Conservation (phyloP, 2,329 filamentous ascomycete species). For the Penicillium corylophilum region DNA sequence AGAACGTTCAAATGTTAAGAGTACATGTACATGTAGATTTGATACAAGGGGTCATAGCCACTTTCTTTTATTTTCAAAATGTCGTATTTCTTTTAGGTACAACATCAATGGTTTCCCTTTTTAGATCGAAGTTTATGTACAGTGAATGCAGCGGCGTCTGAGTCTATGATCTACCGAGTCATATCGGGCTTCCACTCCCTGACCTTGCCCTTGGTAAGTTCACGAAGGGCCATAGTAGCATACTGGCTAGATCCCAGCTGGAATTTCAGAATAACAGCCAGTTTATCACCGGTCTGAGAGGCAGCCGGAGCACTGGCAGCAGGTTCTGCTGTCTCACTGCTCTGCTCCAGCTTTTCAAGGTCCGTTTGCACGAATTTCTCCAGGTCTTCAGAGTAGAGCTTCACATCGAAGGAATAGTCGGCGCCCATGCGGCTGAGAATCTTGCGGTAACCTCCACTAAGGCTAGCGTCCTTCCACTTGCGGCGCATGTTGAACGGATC, state of each 20-base stretch:
- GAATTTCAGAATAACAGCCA: conserved; percentile 70
- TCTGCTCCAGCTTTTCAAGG: conserved; percentile 63
- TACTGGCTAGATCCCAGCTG: conserved; percentile 78
- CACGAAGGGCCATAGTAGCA: conserved; percentile 77
- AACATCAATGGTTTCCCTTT: background rate
- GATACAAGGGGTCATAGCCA: background rate
- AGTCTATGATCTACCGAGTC: conserved; percentile 36
- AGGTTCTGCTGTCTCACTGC: conserved; percentile 24
- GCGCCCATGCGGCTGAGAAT: conserved; percentile 69
- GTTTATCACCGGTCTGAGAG: conserved; percentile 43
- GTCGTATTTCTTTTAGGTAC: background rate
- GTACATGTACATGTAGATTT: too few species aligned
- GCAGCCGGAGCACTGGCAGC: conserved; percentile 9
- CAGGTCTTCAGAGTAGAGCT: conserved; percentile 62
- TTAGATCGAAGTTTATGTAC: background rate
- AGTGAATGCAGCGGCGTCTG: background rate
- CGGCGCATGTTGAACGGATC: conserved; percentile 86
- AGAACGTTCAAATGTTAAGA: too few species aligned
- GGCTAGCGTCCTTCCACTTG: conserved; percentile 79
- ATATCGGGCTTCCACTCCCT: conserved; percentile 64
- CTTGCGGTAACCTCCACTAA: conserved; percentile 86
- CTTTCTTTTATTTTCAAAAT: background rate
- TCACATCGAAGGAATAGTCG: conserved; percentile 66
- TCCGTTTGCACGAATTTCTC: conserved; percentile 91
- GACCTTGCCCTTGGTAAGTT: conserved; percentile 71